Percentiles rank a stretch among this genome's conserved stretches.
These are phyloP conservation scores for Aethionema arabicum DNA, from an alignment of 345 rosid species.

Conservation along the genomic window DNA sequence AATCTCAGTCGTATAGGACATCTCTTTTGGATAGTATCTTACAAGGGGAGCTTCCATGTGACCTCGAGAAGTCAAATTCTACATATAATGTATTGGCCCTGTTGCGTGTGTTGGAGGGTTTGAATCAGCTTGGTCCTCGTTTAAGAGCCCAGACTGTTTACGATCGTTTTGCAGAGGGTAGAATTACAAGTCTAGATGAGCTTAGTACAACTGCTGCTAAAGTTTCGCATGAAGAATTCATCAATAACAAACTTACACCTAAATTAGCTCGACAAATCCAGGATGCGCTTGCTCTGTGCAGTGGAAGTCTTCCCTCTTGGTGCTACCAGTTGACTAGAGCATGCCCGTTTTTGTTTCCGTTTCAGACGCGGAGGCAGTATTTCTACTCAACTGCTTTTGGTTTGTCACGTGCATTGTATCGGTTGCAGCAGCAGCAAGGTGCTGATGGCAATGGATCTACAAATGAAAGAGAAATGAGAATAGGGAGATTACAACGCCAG, in stretches of 20 bases:
- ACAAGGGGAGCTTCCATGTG: conserved; percentile 88
- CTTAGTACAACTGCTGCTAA: conserved; percentile 48
- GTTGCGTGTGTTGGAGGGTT: conserved; percentile 82
- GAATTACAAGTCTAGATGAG: conserved; percentile 51
- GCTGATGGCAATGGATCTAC: conserved; percentile 86
- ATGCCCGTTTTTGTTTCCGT: conserved; percentile 96
- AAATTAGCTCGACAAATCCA: conserved; percentile 97
- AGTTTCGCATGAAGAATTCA: conserved; percentile 78
- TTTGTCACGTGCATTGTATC: conserved; percentile 91
- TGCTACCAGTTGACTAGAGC: conserved; percentile 95
- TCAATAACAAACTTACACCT: conserved; percentile 92
- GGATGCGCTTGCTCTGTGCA: conserved; percentile 97
- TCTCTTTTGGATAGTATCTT: conserved; percentile 92
- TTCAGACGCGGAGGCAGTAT: conserved; percentile 93
- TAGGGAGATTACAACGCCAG: conserved; percentile 96
- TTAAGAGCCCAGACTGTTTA: conserved; percentile 63
- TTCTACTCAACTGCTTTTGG: conserved; percentile 99
- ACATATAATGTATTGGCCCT: conserved; percentile 86
- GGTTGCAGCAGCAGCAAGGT: conserved; percentile 99
- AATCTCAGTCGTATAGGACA: conserved; percentile 47
- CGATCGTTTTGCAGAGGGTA: conserved; percentile 75
- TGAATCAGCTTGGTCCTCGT: conserved; percentile 91
- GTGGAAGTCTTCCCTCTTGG: conserved; percentile 99
- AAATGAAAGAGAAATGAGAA: conserved; percentile 88
- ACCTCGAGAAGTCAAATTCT: conserved; percentile 87